These are phyloP conservation scores for Monilinia fructicola DNA, from an alignment of 2,329 filamentous ascomycete species.

Conservation along the genomic window DNA sequence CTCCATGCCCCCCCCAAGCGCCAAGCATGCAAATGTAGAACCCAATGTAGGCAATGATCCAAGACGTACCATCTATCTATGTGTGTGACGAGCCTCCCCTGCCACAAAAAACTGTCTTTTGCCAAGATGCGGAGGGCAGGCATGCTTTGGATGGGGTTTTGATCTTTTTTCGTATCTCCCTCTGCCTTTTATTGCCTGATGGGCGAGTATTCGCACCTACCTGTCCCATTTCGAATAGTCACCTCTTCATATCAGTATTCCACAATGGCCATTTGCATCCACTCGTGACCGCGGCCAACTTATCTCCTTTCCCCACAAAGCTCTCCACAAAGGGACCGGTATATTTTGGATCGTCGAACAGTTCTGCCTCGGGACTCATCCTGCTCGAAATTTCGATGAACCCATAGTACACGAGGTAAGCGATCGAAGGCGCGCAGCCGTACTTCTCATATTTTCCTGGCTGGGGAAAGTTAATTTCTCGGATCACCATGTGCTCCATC, in stretches of 20 bases:
- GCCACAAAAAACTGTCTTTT: conserved; percentile 25
- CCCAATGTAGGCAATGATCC: too few species aligned
- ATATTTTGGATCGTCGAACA: conserved; percentile 16
- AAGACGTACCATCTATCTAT: too few species aligned
- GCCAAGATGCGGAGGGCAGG: conserved; percentile 28
- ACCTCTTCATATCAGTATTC: conserved; percentile 42
- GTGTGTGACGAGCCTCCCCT: background rate
- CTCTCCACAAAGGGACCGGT: background rate
- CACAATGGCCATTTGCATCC: conserved; percentile 32
- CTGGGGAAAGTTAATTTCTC: background rate
- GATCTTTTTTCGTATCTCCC: too few species aligned
- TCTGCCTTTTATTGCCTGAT: conserved; percentile 7
- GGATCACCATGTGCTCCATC: background rate
- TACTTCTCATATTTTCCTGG: background rate
- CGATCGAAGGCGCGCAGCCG: background rate
- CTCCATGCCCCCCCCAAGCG: too few species aligned
- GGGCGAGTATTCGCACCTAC: conserved; percentile 41
- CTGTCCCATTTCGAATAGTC: conserved; percentile 41
- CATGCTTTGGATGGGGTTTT: background rate
- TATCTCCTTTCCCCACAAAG: too few species aligned
- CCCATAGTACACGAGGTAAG: conserved; percentile 23
- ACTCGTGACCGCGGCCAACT: background rate
- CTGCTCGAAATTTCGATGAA: conserved; percentile 24
- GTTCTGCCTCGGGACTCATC: conserved; percentile 8
- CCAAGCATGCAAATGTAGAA: too few species aligned